Base-by-base conservation (phyloP, 2,329 filamentous ascomycete genomes). In the Trichoderma sp. region DNA sequence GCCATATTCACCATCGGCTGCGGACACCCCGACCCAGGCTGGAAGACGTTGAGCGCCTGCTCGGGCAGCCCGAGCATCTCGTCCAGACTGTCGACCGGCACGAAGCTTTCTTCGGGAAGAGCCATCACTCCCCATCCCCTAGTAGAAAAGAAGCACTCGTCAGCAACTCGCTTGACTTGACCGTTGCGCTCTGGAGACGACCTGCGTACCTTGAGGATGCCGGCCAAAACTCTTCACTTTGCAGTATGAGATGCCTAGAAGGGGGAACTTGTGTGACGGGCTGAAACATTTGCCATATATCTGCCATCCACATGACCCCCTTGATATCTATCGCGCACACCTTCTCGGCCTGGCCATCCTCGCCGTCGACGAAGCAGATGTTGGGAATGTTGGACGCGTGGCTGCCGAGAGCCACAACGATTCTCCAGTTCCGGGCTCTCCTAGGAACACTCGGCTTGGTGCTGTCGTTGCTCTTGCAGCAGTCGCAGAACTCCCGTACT, bases 81-180 rank as follows among this genome's bases (percentile, higher is more conserved):
- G 60, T 75, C 72, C n/a, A 72, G 66, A 21, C 72, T 72, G 21
- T 71, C 66, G 30, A 79, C 78, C 3, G 69, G 68, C 55, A 79
- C 70, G 67, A 85, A 85, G 65, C 75, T 78, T 59, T 74, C 77
- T 41, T 78, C 75, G 0, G 79, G 77, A 7, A 85, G 69, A 7
- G 81, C 76, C 47, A 84, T 71, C 10, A 84, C 76, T 7, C 82
- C 82, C 83, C 83, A 85, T 1, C 81, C 82, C 59, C 76, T 77
- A 68, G 24, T 59, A 39, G 44, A 19, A 62, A 7, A 51, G 39
- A 61, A 54, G 21, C 26, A n/a, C 19, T 39, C 17, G 54, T 47
- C 50, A 63, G 43, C 24, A 34, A 26, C 6, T 48, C n/a, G 21
- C 19, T 19, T 47, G 15, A 28, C 47, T 24, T 26, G 17, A 43